Base-by-base conservation (phyloP, 2,329 filamentous ascomycete species). In the Cytospora piceicola region DNA sequence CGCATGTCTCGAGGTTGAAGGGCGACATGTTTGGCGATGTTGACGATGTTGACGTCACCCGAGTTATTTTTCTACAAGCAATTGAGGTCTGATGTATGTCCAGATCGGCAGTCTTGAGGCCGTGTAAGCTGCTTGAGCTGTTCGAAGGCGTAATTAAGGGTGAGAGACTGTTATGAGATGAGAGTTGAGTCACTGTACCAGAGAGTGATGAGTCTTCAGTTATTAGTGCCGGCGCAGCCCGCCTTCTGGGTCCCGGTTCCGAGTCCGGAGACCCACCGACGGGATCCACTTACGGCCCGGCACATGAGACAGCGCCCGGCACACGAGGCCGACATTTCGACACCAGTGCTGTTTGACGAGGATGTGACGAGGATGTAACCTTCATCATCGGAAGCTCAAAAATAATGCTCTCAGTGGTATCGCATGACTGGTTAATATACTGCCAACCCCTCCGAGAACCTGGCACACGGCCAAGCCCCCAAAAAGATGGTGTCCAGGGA, bases 1-100 rank as follows among this genome's bases (percentile, higher is more conserved):
- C 91, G 74, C 91, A 94, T 68, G 85, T 90, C 71, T 90, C 80
- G 60, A 94, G 80, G 74, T 93, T 86, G 77, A 94, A 94, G 36
- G 88, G 81, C 39, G 86, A 83, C 82, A 87, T 88, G 5, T n/a
- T n/a, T n/a, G n/a, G n/a, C n/a, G n/a, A n/a, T n/a, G n/a, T 29
- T 29, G 27, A 29, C 27, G 27, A 29, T 29, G 65, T 68, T 74
- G 65, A 56, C 30, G 58, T 63, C 63, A 46, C 42, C 9, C 22
- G 29, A 15, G 6, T 27, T 14, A 49, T 14, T 49, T 49, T 54
- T 46, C 49, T 8, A 58, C 27, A 34, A 30, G n/a, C 51, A 34
- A 55, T 22, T 39, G 51, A n/a, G 11, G 36, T 32, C 54, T 32
- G n/a, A 32, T 29, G 24, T 2, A 14, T 29, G 20, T 54, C 24